Evolutionary conservation across 768 basidiomycete species (phyloP).

Genomic region (Hemileccinum impolitum): DNA sequence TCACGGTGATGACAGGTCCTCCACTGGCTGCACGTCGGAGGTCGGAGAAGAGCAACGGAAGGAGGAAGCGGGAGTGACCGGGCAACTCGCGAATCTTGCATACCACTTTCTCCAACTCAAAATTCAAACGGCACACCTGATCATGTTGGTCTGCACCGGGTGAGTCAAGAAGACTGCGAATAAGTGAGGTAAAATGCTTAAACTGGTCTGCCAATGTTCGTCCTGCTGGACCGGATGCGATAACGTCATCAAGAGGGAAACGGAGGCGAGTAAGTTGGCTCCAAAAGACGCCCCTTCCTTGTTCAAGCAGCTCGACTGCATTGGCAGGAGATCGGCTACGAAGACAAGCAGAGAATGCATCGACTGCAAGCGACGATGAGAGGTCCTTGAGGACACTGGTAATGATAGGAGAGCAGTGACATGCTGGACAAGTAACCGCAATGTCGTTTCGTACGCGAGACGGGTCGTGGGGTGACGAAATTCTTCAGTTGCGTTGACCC

Average conservation of each 20-base stretch:
- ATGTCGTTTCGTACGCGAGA: no score
- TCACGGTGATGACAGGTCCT: no score
- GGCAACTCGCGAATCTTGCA: not conserved
- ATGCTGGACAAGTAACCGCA: no score
- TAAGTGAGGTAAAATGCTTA: no score
- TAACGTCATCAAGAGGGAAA: not conserved
- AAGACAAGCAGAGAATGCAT: constrained; percentile 15
- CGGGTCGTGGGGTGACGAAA: not conserved
- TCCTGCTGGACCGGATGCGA: not conserved
- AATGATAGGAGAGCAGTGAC: no score
- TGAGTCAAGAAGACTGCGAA: not conserved
- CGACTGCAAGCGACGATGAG: constrained; percentile 5
- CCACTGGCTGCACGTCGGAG: no score
- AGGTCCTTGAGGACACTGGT: not conserved
- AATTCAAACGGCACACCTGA: not conserved
- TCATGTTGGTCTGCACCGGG: not conserved
- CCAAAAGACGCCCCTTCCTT: constrained; percentile 20
- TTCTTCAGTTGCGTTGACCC: not conserved
- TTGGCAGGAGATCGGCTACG: constrained; percentile 3
- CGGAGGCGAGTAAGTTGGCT: constrained; percentile 10
- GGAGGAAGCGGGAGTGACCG: not conserved
- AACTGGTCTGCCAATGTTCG: not conserved
- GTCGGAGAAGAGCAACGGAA: no score
- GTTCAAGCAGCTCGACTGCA: constrained; percentile 29
- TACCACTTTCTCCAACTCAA: not conserved